phyloP scores from a whole-genome alignment of 2,329 filamentous ascomycete species.

The Paecilomyces sp. region DNA sequence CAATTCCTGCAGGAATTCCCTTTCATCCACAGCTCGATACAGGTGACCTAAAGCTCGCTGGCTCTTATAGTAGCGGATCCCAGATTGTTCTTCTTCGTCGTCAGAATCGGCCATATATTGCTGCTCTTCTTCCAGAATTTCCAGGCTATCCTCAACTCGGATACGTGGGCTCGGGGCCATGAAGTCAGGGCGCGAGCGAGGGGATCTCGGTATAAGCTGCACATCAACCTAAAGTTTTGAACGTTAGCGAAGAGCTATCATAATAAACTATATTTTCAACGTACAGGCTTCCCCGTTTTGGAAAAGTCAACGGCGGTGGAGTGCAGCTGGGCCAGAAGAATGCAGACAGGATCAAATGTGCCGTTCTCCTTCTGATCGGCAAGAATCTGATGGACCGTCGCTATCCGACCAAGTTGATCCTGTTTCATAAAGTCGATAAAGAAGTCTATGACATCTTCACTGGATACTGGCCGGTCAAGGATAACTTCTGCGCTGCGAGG shows the following conservation, averaged over 20 bases:
- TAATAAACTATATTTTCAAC: neutral
- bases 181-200: constrained; percentile 7
- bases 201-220: constrained; percentile 5
- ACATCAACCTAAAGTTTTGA: constrained; percentile 8
- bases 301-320: constrained; percentile 70
- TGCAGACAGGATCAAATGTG: constrained; percentile 46
- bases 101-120: constrained; percentile 4
- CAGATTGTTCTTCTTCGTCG: constrained; percentile 16
- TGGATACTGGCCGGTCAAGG: constrained; percentile 54
- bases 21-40: constrained; percentile 66
- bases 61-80: constrained; percentile 57
- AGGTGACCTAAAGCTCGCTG: constrained; percentile 62
- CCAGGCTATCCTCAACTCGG: constrained; percentile 8
- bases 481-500: constrained; percentile 49
- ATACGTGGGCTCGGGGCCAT: constrained; percentile 18
- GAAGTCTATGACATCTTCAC: constrained; percentile 67
- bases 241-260: neutral
- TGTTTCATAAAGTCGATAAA: constrained; percentile 72
- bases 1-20: constrained; percentile 40
- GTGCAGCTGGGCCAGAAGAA: constrained; percentile 54
- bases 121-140: constrained; percentile 5
- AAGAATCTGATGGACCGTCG: constrained; percentile 56
- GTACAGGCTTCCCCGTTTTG: constrained; percentile 59
- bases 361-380: constrained; percentile 52
- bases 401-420: constrained; percentile 60